Conservation (phyloP, 139 green algal genomes). For the Protoeuglena noctilucae region DNA sequence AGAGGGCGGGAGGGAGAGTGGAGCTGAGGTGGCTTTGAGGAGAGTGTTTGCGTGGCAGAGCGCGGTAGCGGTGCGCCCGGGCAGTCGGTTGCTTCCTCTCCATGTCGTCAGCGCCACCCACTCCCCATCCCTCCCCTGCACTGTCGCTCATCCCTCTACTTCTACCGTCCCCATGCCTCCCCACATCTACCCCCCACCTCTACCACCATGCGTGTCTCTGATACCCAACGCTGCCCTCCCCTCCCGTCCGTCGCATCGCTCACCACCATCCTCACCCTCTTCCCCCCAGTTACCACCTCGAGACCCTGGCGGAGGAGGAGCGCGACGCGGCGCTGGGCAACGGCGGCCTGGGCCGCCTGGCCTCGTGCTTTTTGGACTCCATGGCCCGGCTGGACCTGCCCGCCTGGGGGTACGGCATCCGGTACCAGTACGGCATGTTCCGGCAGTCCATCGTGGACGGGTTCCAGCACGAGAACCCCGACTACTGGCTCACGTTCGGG, state of each 20-base stretch:
- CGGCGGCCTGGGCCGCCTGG: constrained; percentile 88
- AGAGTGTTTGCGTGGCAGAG: constrained; percentile 21
- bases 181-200: too few relatives aligned
- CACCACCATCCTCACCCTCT: too few relatives aligned
- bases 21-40: neutral
- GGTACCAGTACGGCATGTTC: constrained; percentile 99
- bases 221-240: too few relatives aligned
- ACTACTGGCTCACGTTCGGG: constrained; percentile 93
- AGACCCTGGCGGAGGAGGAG: constrained; percentile 32
- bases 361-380: constrained; percentile 97
- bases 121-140: too few relatives aligned
- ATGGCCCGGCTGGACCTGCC: constrained; percentile 93
- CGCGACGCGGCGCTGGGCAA: constrained; percentile 83
- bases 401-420: constrained; percentile 96
- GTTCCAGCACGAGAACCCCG: constrained; percentile 87
- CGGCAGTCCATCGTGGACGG: constrained; percentile 71
- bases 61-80: constrained; percentile 4
- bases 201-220: too few relatives aligned
- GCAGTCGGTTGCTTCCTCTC: too few relatives aligned
- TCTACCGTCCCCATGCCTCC: too few relatives aligned
- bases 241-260: too few relatives aligned
- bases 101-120: too few relatives aligned
- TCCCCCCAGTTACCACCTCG: constrained; percentile 27
- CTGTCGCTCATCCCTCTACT: too few relatives aligned
- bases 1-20: constrained; percentile 13